These are phyloP conservation scores for Coemansia sp. DNA, from an alignment of 192 early-diverging fungal species.

Conservation along the genomic window DNA sequence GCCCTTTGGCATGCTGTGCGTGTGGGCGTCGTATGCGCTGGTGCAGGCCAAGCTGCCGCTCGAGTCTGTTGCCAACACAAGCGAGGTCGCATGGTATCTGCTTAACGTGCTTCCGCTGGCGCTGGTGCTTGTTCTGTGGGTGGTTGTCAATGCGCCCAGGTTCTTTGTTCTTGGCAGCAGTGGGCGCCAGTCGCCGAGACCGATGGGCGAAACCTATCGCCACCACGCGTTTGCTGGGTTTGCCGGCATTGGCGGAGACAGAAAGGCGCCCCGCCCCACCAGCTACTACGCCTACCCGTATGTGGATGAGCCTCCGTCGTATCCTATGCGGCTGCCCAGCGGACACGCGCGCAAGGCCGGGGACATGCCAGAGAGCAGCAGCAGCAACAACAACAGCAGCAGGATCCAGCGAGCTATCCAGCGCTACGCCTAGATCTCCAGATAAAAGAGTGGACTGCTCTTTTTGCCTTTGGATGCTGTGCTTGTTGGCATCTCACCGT, in stretches of 20 bases:
- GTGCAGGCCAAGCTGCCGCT: constrained; percentile 31
- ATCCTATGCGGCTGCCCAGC: not conserved
- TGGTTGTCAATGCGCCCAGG: constrained; percentile 24
- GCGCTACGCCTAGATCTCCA: constrained; percentile 11
- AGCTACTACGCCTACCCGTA: constrained; percentile 13
- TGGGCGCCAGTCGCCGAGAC: not conserved
- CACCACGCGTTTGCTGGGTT: constrained; percentile 3
- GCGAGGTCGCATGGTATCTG: constrained; percentile 38
- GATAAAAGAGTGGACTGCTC: not conserved
- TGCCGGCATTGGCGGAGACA: not conserved
- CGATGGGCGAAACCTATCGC: not conserved
- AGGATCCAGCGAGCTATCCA: constrained; percentile 26
- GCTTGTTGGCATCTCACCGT: not conserved
- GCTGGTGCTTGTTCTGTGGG: constrained; percentile 32
- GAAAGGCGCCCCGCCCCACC: not conserved
- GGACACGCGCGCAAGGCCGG: not conserved
- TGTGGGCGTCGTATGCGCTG: constrained; percentile 33
- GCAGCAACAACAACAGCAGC: too few species aligned
- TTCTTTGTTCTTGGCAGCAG: constrained; percentile 10
- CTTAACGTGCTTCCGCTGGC: constrained; percentile 37
- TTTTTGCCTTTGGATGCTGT: not conserved
- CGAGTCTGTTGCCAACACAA: constrained; percentile 9
- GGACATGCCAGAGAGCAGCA: constrained; percentile 1
- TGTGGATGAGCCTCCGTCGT: not conserved
- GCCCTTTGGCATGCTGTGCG: constrained; percentile 18